Evolutionary conservation across 495 filamentous ascomycete species (phyloP).

Genomic region (Talaromyces liani): DNA sequence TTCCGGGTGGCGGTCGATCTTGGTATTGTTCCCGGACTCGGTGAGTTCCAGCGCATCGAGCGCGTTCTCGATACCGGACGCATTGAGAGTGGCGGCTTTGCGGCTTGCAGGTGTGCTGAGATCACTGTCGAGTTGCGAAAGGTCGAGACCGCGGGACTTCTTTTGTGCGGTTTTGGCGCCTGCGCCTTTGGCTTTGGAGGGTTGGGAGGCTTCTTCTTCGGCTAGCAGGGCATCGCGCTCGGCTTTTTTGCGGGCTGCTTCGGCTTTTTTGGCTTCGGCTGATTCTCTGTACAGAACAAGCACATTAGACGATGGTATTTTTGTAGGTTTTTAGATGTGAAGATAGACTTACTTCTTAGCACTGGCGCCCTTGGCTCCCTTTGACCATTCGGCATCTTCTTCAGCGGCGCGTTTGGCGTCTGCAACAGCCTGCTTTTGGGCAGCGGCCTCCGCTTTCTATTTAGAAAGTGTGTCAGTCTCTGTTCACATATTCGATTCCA

Average conservation of each 20-base stretch:
- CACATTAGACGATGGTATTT: background rate
- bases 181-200: conserved; percentile 50
- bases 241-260: conserved; percentile 79
- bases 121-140: conserved; percentile 52
- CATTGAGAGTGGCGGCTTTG: conserved; percentile 53
- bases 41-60: conserved; percentile 75
- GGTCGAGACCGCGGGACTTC: conserved; percentile 60
- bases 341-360: conserved; percentile 66
- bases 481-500: background rate
- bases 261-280: conserved; percentile 77
- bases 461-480: background rate
- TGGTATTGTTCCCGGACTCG: conserved; percentile 34
- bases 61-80: conserved; percentile 83
- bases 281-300: conserved; percentile 53
- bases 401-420: conserved; percentile 56
- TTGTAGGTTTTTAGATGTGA: conserved; percentile 2
- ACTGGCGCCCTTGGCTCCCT: conserved; percentile 72
- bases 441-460: conserved; percentile 83
- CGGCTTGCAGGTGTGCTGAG: conserved; percentile 23
- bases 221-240: conserved; percentile 76
- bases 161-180: conserved; percentile 57
- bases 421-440: conserved; percentile 64
- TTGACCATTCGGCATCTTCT: conserved; percentile 74
- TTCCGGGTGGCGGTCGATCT: conserved; percentile 83
- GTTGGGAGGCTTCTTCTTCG: conserved; percentile 67